Conservation (phyloP, 2,329 filamentous ascomycete species). For the Aspergillus fumigatus region DNA sequence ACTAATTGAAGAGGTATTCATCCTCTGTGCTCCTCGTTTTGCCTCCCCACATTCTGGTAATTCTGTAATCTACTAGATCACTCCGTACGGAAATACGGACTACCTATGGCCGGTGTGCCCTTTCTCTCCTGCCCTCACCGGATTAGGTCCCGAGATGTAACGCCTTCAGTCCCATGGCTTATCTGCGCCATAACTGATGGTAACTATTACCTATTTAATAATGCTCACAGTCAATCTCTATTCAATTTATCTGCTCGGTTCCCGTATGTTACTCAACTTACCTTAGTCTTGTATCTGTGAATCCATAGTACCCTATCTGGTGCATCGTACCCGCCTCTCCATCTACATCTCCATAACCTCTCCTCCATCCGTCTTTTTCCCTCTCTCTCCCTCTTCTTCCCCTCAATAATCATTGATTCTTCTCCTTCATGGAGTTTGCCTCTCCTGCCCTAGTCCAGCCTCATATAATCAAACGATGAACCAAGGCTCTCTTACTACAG, state of each 20-base stretch:
- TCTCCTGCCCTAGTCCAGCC: neutral
- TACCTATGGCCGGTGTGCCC: neutral
- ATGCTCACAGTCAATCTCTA: neutral
- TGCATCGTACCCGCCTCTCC: conserved; percentile 1
- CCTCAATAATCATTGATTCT: neutral
- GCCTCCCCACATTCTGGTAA: neutral
- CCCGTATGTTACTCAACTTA: neutral
- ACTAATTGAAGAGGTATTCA: neutral
- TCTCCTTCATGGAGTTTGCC: conserved; percentile 1
- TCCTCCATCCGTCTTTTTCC: neutral
- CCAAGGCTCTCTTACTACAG: conserved; percentile 11
- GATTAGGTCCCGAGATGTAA: conserved; percentile 13
- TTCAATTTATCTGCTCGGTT: neutral
- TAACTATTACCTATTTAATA: neutral
- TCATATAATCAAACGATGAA: conserved; percentile 24
- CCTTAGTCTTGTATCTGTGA: neutral
- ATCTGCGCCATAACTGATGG: neutral
- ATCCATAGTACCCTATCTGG: neutral
- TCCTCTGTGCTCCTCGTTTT: neutral
- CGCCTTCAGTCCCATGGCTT: conserved; percentile 3
- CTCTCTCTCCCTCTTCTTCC: neutral
- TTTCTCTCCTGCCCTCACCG: conserved; percentile 8
- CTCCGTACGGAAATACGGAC: neutral
- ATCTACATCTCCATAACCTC: neutral
- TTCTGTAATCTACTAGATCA: neutral